A percentile compares a stretch with the other conserved stretches of the same genome.
Evolutionary conservation across 2,329 filamentous ascomycete species (phyloP).

Genomic region (Anthostomella pinea): DNA sequence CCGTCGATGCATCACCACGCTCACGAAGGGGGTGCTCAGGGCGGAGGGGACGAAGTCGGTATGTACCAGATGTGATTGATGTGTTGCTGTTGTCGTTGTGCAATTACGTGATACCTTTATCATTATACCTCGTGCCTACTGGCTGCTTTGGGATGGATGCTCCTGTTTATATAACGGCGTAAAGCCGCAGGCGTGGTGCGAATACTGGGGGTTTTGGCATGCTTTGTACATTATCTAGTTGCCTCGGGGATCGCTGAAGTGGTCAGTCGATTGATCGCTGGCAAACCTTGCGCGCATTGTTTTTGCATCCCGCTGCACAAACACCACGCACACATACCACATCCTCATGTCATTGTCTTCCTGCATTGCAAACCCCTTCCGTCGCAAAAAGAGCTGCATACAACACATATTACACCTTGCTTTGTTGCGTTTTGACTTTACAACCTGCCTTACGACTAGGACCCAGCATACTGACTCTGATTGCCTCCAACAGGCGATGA

Average conservation of each 20-base stretch:
- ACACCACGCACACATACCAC: constrained; percentile 37
- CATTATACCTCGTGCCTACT: constrained; percentile 32
- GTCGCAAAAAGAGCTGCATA: constrained; percentile 26
- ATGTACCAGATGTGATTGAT: constrained; percentile 91
- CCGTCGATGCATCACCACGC: constrained; percentile 69
- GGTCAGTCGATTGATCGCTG: constrained; percentile 38
- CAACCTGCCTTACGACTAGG: constrained; percentile 14
- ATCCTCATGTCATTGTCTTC: constrained; percentile 30
- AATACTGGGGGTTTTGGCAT: constrained; percentile 39
- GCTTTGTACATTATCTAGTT: constrained; percentile 56
- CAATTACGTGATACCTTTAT: constrained; percentile 37
- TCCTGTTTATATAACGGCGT: constrained; percentile 36
- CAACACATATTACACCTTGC: constrained; percentile 18
- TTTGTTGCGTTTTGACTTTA: constrained; percentile 17
- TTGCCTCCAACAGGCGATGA: constrained; percentile 52
- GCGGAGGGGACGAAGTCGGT: constrained; percentile 85
- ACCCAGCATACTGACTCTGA: constrained; percentile 29
- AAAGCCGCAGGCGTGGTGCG: constrained; percentile 35
- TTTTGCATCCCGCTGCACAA: constrained; percentile 35
- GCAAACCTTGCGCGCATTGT: constrained; percentile 36
- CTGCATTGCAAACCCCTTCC: constrained; percentile 32
- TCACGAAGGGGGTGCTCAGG: constrained; percentile 65
- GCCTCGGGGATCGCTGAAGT: constrained; percentile 35
- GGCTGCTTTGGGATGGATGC: constrained; percentile 30
- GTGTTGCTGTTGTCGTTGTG: constrained; percentile 39